phyloP scores from a whole-genome alignment of 2,329 filamentous ascomycete species.

The Rhynchosporium agropyri region DNA sequence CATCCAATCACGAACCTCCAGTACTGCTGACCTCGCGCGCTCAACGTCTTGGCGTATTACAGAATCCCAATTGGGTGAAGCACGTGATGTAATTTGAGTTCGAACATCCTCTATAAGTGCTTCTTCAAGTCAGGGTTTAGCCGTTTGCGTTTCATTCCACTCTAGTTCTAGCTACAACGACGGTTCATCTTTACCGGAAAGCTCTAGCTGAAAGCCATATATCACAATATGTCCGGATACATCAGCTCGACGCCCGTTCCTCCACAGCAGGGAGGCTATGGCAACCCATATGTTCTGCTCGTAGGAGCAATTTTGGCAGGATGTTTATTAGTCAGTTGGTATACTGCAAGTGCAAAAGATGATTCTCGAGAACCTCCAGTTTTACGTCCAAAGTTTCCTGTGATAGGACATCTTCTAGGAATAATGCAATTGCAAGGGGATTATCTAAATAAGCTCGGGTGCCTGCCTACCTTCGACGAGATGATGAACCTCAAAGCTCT shows the following conservation, averaged over 20 bases:
- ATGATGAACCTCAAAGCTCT: not conserved
- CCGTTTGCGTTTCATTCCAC: no score
- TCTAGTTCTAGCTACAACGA: no score
- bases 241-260: not conserved
- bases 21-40: no score
- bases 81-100: no score
- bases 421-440: conserved; percentile 43
- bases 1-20: no score
- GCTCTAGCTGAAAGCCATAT: not conserved
- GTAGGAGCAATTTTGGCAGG: not conserved
- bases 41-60: no score
- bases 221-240: not conserved
- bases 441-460: conserved; percentile 46
- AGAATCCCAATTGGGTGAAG: no score
- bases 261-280: not conserved
- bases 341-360: not conserved
- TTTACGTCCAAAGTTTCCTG: conserved; percentile 46
- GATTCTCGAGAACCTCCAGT: conserved; percentile 49
- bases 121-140: no score
- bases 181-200: no score
- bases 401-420: conserved; percentile 51
- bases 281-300: not conserved
- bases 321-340: not conserved
- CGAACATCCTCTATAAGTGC: no score
- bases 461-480: conserved; percentile 8